phyloP scores from a whole-genome alignment of 306 rosid species.

The Gleditsia sinensis region DNA sequence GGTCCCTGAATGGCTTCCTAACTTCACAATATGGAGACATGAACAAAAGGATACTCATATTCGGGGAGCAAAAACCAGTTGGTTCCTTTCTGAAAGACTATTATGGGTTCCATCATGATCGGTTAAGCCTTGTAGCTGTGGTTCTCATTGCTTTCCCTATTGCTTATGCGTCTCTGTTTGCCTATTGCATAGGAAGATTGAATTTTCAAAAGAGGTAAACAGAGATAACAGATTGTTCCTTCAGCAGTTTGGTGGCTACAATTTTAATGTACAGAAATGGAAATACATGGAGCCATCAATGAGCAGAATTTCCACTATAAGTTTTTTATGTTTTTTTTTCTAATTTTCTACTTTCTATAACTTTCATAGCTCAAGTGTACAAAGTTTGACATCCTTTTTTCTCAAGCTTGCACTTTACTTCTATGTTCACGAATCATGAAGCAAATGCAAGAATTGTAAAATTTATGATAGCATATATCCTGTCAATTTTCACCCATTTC shows the following conservation, averaged over 20 bases:
- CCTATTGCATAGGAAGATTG: conserved; percentile 69
- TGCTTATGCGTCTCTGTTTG: conserved; percentile 62
- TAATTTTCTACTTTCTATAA: background rate
- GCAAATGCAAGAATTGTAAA: conserved; percentile 7
- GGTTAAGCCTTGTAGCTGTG: conserved; percentile 59
- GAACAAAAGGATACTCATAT: conserved; percentile 52
- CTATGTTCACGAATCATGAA: conserved; percentile 21
- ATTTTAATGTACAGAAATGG: conserved; percentile 48
- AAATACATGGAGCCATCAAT: conserved; percentile 30
- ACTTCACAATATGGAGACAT: conserved; percentile 81
- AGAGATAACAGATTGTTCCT: conserved; percentile 27
- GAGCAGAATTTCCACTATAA: conserved; percentile 24
- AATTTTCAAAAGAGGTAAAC: conserved; percentile 65
- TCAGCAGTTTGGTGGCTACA: conserved; percentile 34
- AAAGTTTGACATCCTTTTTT: background rate
- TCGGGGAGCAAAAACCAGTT: conserved; percentile 61
- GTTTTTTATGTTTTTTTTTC: background rate
- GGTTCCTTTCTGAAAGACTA: conserved; percentile 58
- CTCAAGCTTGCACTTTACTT: background rate
- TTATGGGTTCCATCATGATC: conserved; percentile 65
- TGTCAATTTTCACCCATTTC: background rate
- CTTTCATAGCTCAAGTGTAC: background rate
- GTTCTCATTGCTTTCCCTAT: conserved; percentile 70
- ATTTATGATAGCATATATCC: background rate
- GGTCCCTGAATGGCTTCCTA: conserved; percentile 77